Conservation (phyloP, 148 eudicot species). For the Cornus kousa region DNA sequence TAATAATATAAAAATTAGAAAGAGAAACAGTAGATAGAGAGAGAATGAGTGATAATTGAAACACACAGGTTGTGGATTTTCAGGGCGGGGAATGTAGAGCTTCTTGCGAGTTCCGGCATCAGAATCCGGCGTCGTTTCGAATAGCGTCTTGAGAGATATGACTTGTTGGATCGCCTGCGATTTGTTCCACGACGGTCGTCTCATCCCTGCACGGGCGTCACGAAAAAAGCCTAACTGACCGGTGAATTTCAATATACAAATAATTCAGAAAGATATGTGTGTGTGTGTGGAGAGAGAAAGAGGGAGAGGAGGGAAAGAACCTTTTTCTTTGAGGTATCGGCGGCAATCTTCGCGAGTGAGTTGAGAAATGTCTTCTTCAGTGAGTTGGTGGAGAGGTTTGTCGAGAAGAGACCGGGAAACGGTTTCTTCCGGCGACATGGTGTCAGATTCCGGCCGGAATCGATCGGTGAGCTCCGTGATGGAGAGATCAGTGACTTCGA, state of each 20-base stretch:
- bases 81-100: conserved; percentile 29
- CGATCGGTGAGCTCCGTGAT: not conserved
- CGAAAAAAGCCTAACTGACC: not conserved
- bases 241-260: conserved; percentile 1
- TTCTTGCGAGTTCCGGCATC: conserved; percentile 34
- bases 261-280: not conserved
- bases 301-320: conserved; percentile 23
- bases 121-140: conserved; percentile 57
- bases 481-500: conserved; percentile 7
- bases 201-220: conserved; percentile 57
- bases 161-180: conserved; percentile 99
- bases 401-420: conserved; percentile 44
- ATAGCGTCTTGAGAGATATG: conserved; percentile 73
- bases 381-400: conserved; percentile 73
- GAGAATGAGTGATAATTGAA: conserved; percentile 10
- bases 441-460: conserved; percentile 29
- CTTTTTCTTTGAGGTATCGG: conserved; percentile 89
- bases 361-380: conserved; percentile 97
- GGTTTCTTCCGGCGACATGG: conserved; percentile 45
- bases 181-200: conserved; percentile 98
- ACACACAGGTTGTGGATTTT: conserved; percentile 32
- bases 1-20: not conserved
- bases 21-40: not conserved
- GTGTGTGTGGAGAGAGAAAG: not conserved
- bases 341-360: conserved; percentile 99